A percentile compares a stretch with the other conserved stretches of the same genome.
These are phyloP conservation scores for Obelidium mucronatum DNA, from an alignment of 192 early-diverging fungal genomes.

Conservation along the genomic window DNA sequence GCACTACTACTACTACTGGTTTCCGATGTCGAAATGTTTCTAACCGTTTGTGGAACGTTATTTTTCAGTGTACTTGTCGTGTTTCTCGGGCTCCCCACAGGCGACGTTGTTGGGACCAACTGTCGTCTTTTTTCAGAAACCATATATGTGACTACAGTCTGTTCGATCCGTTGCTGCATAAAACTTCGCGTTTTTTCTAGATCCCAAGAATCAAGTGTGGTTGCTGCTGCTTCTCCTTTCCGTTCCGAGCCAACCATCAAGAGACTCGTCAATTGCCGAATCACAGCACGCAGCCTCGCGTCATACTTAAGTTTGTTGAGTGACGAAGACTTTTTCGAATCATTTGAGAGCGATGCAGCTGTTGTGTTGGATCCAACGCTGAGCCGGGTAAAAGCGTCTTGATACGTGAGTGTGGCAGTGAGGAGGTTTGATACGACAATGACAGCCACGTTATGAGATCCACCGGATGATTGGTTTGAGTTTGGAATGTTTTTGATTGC, in stretches of 20 bases:
- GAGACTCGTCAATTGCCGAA: background rate
- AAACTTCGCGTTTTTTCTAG: constrained; percentile 28
- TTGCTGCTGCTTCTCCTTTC: background rate
- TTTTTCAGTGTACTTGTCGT: too few relatives aligned
- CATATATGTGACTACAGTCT: constrained; percentile 12
- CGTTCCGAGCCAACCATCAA: too few relatives aligned
- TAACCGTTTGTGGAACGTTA: too few relatives aligned
- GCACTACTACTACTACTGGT: too few relatives aligned
- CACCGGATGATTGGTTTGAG: background rate
- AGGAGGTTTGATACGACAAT: constrained; percentile 32
- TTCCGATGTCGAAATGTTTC: background rate
- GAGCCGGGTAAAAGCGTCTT: constrained; percentile 15
- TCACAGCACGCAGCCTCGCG: constrained; percentile 2
- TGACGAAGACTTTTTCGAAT: background rate
- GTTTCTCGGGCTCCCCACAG: too few relatives aligned
- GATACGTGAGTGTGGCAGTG: constrained; percentile 18
- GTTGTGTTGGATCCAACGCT: background rate
- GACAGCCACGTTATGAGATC: constrained; percentile 9
- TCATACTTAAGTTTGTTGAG: constrained; percentile 25
- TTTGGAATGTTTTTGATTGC: constrained; percentile 15
- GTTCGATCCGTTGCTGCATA: constrained; percentile 28
- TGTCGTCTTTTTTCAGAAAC: background rate
- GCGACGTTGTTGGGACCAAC: too few relatives aligned
- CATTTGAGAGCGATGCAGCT: too few relatives aligned
- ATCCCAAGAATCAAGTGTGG: background rate